Base-by-base conservation (phyloP, 192 early-diverging fungal genomes). In the Coemansia sp. region DNA sequence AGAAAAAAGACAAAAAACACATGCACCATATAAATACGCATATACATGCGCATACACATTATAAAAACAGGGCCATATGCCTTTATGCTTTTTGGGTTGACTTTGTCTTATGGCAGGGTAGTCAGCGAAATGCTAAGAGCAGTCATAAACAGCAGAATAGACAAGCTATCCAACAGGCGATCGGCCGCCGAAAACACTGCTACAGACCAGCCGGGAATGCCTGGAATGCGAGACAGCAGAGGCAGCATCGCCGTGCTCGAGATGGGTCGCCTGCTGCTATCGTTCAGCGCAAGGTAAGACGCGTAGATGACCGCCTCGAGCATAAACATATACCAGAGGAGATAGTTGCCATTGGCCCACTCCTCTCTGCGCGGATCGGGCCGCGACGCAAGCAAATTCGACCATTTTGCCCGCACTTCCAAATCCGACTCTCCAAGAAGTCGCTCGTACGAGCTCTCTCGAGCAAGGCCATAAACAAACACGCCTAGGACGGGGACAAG, bases 331-430 rank as follows among this genome's bases (percentile, higher is more conserved):
- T 71, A 67, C 64, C 65, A 71, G 51, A 76, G 53, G 49, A 76
- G 53, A 30, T 58, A 66, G 64, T 62, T 73, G 55, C 75, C 66
- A 9, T 30, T 46, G 0, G 64, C 61, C 69, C 69, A 80, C 55
- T 75, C 68, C 3, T 68, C 78, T 34, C 70, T 57, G 10, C 60
- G 72, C 27, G 32, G 52, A 39, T 81, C 78, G 4, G 72, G 78
- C 34, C 69, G 64, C 35, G 64, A 52, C 13, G 4, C 32, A 59
- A 81, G 20, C 65, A 81, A 47, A 23, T 55, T 36, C 5, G 68
- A 32, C 71, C 71, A 74, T 45, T 80, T 80, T 20, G 61, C 63
- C 8, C 36, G 63, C 45, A 68, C 62, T 11, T 72, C 75, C 1
- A 49, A 60, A 7, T 55, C 53, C 23, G 25, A 61, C 47, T 78